Evolutionary conservation across 257 asterid genomes (phyloP).

Genomic region (Nicotiana benthamiana): DNA sequence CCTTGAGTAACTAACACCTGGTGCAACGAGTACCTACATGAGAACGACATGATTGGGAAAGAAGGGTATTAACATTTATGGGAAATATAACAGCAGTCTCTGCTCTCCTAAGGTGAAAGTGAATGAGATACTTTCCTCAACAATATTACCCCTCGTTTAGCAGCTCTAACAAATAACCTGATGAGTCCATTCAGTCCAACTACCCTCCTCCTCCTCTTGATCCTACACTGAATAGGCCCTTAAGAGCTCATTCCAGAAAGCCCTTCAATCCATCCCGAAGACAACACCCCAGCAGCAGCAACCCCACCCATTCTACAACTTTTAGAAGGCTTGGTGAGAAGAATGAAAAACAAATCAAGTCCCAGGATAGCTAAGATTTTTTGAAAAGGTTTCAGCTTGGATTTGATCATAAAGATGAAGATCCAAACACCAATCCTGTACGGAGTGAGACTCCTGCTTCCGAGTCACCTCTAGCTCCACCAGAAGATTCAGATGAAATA

Average conservation of each 20-base stretch:
- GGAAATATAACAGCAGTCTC: background rate
- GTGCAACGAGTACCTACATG: background rate
- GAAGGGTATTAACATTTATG: background rate
- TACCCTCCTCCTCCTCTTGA: slow-evolving; percentile 29
- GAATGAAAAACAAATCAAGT: slow-evolving; percentile 24
- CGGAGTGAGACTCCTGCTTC: slow-evolving; percentile 3
- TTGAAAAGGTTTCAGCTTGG: slow-evolving; percentile 68
- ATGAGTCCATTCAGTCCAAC: background rate
- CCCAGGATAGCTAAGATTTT: slow-evolving; percentile 34
- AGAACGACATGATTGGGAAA: background rate
- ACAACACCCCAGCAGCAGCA: slow-evolving; percentile 5
- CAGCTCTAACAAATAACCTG: background rate
- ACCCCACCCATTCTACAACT: background rate
- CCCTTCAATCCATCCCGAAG: slow-evolving; percentile 17
- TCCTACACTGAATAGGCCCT: slow-evolving; percentile 44
- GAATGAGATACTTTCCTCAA: background rate
- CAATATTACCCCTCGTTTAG: background rate
- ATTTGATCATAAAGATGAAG: slow-evolving; percentile 26
- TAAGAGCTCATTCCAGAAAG: slow-evolving; percentile 20
- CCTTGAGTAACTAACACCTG: background rate
- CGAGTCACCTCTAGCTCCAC: slow-evolving; percentile 28
- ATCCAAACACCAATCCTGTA: slow-evolving; percentile 7
- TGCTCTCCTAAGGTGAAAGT: background rate
- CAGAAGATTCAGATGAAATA: slow-evolving; percentile 66
- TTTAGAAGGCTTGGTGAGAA: slow-evolving; percentile 1